A percentile compares a stretch with the other conserved stretches of the same genome.
Evolutionary conservation across 495 filamentous ascomycete genomes (phyloP).

Genomic region (Staphylotrichum longicolle): DNA sequence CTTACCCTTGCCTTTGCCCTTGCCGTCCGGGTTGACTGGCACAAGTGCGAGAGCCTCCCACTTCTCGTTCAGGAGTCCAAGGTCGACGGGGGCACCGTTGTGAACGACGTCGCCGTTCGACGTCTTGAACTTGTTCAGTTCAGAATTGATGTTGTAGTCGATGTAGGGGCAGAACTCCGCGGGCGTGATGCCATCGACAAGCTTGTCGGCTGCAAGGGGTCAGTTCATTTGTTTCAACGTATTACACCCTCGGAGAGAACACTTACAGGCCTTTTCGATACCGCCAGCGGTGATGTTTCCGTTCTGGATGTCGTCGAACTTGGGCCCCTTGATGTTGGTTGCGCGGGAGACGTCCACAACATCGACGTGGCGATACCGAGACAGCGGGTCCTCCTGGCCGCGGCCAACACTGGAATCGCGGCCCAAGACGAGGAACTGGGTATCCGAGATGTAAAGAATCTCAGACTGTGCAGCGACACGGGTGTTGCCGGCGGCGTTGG

Average conservation of each 20-base stretch:
- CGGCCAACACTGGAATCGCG: conserved; percentile 64
- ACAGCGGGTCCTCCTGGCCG: conserved; percentile 52
- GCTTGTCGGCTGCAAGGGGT: too few species aligned
- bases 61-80: conserved; percentile 65
- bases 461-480: conserved; percentile 69
- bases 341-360: conserved; percentile 63
- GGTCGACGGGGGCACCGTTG: conserved; percentile 10
- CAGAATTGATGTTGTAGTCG: conserved; percentile 67
- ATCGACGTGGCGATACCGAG: conserved; percentile 70
- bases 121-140: conserved; percentile 60
- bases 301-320: conserved; percentile 47
- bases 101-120: conserved; percentile 17
- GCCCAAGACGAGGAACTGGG: conserved; percentile 66
- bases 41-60: conserved; percentile 72
- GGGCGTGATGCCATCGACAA: conserved; percentile 48
- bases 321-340: conserved; percentile 62
- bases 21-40: conserved; percentile 51
- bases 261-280: conserved; percentile 17
- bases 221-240: too few species aligned
- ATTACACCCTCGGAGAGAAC: too few species aligned
- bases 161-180: conserved; percentile 68
- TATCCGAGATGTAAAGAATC: conserved; percentile 62
- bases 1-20: conserved; percentile 1
- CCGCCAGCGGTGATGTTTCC: conserved; percentile 5
- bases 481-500: conserved; percentile 37